Conservation (phyloP, 2,329 filamentous ascomycete genomes). For the Fusarium graminum region DNA sequence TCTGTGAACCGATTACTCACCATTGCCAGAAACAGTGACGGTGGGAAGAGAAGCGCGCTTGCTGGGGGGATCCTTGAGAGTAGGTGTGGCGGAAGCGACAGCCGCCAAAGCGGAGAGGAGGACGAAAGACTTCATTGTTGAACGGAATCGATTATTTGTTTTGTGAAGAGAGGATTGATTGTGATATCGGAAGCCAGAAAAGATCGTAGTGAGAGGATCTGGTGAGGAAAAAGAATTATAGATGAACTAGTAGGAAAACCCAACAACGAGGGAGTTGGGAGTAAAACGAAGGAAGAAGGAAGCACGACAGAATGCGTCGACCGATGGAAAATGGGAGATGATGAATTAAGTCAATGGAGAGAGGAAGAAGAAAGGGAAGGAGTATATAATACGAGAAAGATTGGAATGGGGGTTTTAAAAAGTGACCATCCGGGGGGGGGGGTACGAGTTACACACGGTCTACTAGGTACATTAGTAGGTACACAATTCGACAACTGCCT, state of each 20-base stretch:
- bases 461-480: no score
- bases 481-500: conserved; percentile 15
- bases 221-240: conserved; percentile 42
- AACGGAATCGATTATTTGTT: conserved; percentile 34
- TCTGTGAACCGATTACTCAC: conserved; percentile 53
- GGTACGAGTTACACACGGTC: conserved; percentile 16
- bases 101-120: conserved; percentile 64
- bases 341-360: conserved; percentile 34
- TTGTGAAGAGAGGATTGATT: conserved; percentile 4
- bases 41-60: conserved; percentile 65
- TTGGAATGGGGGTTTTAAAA: conserved; percentile 48
- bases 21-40: conserved; percentile 69
- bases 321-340: conserved; percentile 40
- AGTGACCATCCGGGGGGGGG: conserved; percentile 14
- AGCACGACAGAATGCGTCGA: conserved; percentile 35
- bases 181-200: conserved; percentile 19
- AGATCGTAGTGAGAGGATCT: conserved; percentile 41
- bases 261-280: conserved; percentile 57
- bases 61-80: conserved; percentile 63
- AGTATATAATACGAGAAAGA: conserved; percentile 34
- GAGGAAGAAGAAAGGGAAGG: conserved; percentile 40
- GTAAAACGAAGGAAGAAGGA: conserved; percentile 46
- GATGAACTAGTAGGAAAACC: conserved; percentile 46
- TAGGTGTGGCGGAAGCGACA: conserved; percentile 63
- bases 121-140: conserved; percentile 65